Percentiles rank a stretch among this genome's conserved stretches.
phyloP scores from a whole-genome alignment of 306 rosid species.

The Datisca glomerata region DNA sequence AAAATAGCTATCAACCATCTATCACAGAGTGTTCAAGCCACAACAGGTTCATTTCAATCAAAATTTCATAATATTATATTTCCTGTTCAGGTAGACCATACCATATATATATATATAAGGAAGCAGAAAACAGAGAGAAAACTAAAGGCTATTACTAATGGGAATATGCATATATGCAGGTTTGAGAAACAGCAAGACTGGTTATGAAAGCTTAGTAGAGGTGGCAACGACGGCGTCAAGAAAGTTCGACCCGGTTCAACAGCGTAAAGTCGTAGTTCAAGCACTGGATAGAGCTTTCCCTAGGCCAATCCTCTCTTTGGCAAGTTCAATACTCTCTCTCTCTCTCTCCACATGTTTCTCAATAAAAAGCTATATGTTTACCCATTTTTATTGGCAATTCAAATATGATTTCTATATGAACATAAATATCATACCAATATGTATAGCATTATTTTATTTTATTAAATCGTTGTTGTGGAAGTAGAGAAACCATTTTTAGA shows the following conservation, averaged over 20 bases:
- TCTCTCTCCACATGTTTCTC: no score
- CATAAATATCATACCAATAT: no score
- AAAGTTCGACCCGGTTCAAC: conserved; percentile 36
- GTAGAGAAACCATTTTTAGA: no score
- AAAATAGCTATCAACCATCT: conserved; percentile 58
- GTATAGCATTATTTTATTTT: no score
- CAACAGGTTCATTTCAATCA: conserved; percentile 44
- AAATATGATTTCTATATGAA: no score
- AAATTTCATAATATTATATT: background rate
- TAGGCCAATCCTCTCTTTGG: conserved; percentile 45
- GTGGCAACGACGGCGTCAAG: conserved; percentile 43
- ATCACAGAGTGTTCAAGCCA: conserved; percentile 55
- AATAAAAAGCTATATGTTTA: no score
- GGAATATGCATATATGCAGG: conserved; percentile 26
- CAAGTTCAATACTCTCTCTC: conserved; percentile 15
- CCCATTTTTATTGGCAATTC: no score
- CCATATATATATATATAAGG: background rate
- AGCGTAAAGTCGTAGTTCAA: conserved; percentile 35
- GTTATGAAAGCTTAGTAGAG: conserved; percentile 67
- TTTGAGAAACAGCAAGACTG: conserved; percentile 44
- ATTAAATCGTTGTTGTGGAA: no score
- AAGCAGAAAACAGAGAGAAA: no score
- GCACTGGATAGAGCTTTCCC: conserved; percentile 68
- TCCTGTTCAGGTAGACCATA: background rate
- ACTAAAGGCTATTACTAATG: background rate